Conservation (phyloP, 1,284 basidiomycete genomes). For the Irpex rosettiformis region DNA sequence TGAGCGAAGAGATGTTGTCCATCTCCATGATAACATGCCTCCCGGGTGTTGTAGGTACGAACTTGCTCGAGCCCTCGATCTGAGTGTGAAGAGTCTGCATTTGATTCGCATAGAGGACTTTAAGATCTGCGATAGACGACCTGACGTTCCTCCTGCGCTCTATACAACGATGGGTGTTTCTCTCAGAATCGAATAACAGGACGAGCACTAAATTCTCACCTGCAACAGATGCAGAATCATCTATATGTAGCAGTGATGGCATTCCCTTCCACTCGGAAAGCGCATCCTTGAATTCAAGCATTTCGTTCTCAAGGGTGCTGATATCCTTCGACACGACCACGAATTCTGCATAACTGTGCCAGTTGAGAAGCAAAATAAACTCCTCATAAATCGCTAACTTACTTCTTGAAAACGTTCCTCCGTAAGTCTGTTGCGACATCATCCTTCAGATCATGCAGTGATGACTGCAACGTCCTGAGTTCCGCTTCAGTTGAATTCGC, state of each 20-base stretch:
- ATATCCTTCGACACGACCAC: conserved; percentile 98
- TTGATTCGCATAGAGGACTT: conserved; percentile 91
- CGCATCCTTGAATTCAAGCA: conserved; percentile 94
- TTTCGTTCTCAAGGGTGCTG: conserved; percentile 93
- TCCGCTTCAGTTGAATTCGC: conserved; percentile 81
- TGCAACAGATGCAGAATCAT: conserved; percentile 62
- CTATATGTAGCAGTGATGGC: conserved; percentile 89
- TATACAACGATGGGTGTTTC: conserved; percentile 20
- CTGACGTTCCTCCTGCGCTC: conserved; percentile 70
- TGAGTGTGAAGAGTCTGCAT: conserved; percentile 88
- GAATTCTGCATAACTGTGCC: conserved; percentile 87
- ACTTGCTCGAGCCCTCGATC: conserved; percentile 96
- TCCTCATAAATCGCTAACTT: conserved; percentile 4
- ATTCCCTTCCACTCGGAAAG: conserved; percentile 94
- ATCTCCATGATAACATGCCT: conserved; percentile 90
- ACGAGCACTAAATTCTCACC: conserved; percentile 31
- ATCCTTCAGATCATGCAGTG: conserved; percentile 57
- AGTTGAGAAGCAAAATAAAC: background rate
- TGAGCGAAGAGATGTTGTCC: conserved; percentile 81
- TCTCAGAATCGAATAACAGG: conserved; percentile 10
- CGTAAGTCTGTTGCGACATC: conserved; percentile 73
- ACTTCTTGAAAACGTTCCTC: conserved; percentile 90
- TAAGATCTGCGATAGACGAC: conserved; percentile 90
- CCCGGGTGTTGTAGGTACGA: conserved; percentile 86
- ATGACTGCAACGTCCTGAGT: conserved; percentile 69